Evolutionary conservation across 1,284 basidiomycete genomes (phyloP).

Genomic region (Calocybe gambosa): DNA sequence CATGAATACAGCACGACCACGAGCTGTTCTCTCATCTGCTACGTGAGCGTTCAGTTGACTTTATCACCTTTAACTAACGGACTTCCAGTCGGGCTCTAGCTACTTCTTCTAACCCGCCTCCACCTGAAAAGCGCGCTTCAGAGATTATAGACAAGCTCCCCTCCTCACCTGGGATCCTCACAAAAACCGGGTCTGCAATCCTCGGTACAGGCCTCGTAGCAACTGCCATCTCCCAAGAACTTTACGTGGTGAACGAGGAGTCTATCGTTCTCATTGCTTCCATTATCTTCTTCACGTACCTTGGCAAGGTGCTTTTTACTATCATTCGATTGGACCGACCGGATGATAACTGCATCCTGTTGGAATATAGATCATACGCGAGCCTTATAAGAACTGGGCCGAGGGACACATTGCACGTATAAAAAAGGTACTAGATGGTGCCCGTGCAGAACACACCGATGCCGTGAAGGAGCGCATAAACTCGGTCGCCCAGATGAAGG

Average conservation of each 20-base stretch:
- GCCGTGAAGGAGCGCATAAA: conserved; percentile 92
- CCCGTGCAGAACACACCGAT: conserved; percentile 87
- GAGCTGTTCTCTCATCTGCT: conserved; percentile 46
- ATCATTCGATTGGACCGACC: no score
- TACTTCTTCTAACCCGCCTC: conserved; percentile 51
- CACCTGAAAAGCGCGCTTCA: conserved; percentile 87
- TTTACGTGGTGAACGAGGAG: conserved; percentile 98
- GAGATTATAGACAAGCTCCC: conserved; percentile 92
- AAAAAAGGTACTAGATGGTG: conserved; percentile 75
- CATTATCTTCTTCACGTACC: conserved; percentile 81
- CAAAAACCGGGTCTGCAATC: conserved; percentile 91
- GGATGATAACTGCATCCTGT: not conserved
- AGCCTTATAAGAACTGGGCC: conserved; percentile 94
- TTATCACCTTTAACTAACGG: conserved; percentile 6
- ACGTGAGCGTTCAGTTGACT: conserved; percentile 41
- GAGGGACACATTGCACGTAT: conserved; percentile 81
- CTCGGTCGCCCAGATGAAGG: conserved; percentile 89
- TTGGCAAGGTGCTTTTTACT: conserved; percentile 69
- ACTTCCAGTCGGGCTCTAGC: conserved; percentile 56
- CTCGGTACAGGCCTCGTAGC: conserved; percentile 89
- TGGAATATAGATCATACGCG: conserved; percentile 49
- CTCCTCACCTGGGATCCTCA: conserved; percentile 82
- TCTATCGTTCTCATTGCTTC: conserved; percentile 80
- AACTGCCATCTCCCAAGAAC: conserved; percentile 93
- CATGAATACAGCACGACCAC: conserved; percentile 49